A percentile compares a stretch with the other conserved stretches of the same genome.
Conservation (phyloP, 495 filamentous ascomycete species). For the Immersiella caudata region DNA sequence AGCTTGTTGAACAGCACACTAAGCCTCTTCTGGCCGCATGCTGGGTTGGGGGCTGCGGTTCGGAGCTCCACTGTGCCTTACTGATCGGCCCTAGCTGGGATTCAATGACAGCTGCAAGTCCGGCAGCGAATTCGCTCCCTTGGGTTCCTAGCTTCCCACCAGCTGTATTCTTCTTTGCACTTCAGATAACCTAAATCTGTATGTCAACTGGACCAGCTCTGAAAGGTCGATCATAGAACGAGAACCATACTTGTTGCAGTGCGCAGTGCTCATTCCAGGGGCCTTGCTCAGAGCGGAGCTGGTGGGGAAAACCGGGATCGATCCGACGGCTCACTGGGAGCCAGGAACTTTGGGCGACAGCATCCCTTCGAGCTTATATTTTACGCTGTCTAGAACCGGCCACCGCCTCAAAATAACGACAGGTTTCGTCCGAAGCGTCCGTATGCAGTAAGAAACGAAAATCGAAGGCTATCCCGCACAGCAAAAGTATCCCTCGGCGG, state of each 20-base stretch:
- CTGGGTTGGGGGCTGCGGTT: conserved; percentile 15
- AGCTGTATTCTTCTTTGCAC: background rate
- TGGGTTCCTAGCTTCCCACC: background rate
- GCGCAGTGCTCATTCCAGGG: background rate
- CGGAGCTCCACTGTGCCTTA: conserved; percentile 12
- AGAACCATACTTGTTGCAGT: background rate
- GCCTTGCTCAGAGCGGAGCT: background rate
- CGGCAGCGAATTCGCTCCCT: background rate
- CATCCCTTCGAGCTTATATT: background rate
- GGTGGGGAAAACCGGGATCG: conserved; percentile 1
- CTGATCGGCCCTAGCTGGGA: conserved; percentile 9
- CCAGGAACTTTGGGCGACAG: background rate
- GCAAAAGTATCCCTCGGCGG: too few relatives aligned
- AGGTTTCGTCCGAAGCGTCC: too few relatives aligned
- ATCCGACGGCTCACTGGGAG: background rate
- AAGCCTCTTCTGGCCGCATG: conserved; percentile 10
- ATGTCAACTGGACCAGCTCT: background rate
- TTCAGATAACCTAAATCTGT: background rate
- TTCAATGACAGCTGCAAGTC: conserved; percentile 7
- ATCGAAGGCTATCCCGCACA: too few relatives aligned
- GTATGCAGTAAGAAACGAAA: too few relatives aligned
- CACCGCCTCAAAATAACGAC: too few relatives aligned
- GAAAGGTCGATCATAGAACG: background rate
- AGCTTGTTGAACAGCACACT: conserved; percentile 21
- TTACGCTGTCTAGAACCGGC: too few relatives aligned